Base-by-base conservation (phyloP, 75 land plant genomes). In the Pinus taeda region DNA sequence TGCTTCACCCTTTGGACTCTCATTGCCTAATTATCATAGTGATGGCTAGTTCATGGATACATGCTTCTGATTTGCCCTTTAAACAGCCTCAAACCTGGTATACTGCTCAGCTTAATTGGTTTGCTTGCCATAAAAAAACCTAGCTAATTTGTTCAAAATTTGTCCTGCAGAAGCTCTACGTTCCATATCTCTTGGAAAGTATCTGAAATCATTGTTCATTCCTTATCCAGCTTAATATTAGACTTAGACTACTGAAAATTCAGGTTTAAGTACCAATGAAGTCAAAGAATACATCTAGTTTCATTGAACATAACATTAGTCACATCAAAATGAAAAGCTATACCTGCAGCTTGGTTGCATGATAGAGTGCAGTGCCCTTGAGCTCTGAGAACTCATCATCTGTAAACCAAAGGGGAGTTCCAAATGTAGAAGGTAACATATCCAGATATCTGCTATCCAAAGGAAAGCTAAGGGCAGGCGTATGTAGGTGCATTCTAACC, bases 331-430 rank as follows among this genome's bases (percentile, higher is more conserved):
- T 49, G 42, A 53, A 22, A 42, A 77, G 53, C 79, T 29, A n/a
- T 77, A 85, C 98, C 93, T 92, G 98, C 57, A 87, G 74, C 65
- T 79, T 75, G 57, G 93, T 90, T 22, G 99, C 99, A 36, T 85
- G 75, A 61, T 85, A 80, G 57, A 96, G 76, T 36, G 93, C 64
- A 22, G 99, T 96, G 0, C 98, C 99, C 69, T 86, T 89, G 74
- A 96, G 79, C 77, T 92, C 98, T 75, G 69, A 15, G n/a, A 94
- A 84, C 65, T 96, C 99, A 67, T 90, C 90, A 13, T 96, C 95
- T 60, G 80, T 79, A 74, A 91, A 96, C 93, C 95, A 94, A 57
- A 92, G 90, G 21, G 98, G 88, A 30, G 80, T 94, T 7, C 95
- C 89, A 80, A 96, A 96, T n/a, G 77, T 79, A 29, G 81, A 83